Percentiles rank a stretch among this genome's conserved stretches.
Conservation (phyloP, 2,329 filamentous ascomycete species). For the Aulographum hederae region DNA sequence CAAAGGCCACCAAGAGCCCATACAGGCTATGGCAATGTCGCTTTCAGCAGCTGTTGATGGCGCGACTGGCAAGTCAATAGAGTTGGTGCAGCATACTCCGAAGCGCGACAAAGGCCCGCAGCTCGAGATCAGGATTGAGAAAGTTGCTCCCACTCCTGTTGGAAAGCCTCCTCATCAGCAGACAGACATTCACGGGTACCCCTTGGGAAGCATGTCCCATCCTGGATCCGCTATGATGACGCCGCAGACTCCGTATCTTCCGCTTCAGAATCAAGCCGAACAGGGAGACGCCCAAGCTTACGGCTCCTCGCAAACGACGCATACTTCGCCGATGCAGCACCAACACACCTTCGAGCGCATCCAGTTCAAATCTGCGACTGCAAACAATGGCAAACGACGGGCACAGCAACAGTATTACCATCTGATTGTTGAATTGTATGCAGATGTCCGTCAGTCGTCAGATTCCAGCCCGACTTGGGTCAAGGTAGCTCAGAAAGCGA, state of each 20-base stretch:
- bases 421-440: conserved; percentile 70
- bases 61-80: conserved; percentile 56
- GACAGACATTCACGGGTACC: conserved; percentile 9
- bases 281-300: not conserved
- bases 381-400: conserved; percentile 80
- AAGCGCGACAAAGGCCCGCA: conserved; percentile 82
- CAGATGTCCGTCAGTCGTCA: conserved; percentile 37
- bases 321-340: conserved; percentile 7
- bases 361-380: conserved; percentile 85
- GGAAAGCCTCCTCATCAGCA: conserved; percentile 13
- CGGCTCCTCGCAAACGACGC: not conserved
- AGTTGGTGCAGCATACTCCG: conserved; percentile 77
- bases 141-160: conserved; percentile 48
- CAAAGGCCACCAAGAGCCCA: conserved; percentile 29
- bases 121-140: conserved; percentile 50
- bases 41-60: conserved; percentile 72
- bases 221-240: not conserved
- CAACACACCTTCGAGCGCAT: conserved; percentile 69
- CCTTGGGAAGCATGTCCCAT: not conserved
- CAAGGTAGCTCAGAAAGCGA: conserved; percentile 54
- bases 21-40: conserved; percentile 63
- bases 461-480: conserved; percentile 37
- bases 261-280: not conserved
- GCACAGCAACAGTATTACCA: conserved; percentile 89
- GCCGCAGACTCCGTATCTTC: not conserved